These are phyloP conservation scores for Moesziomyces parantarcticus DNA, from an alignment of 1,284 basidiomycete genomes.

Conservation along the genomic window DNA sequence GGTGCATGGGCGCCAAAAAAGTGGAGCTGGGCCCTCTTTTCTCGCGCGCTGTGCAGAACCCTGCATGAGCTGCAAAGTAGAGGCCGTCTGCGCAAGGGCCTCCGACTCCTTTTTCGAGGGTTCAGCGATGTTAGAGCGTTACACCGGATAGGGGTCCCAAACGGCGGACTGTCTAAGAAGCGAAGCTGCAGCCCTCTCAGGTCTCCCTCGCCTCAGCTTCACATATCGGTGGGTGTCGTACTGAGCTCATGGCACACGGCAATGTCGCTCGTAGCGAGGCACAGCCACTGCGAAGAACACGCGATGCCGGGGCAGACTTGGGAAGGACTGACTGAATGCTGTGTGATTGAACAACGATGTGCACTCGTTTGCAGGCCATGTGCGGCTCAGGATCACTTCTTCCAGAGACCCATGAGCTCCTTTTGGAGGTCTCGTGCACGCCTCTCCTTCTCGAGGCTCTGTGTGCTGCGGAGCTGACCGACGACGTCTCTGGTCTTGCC, in stretches of 20 bases:
- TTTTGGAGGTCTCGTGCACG: slow-evolving; percentile 87
- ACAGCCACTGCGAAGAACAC: too few relatives aligned
- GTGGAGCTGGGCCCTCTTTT: neutral
- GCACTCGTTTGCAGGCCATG: neutral
- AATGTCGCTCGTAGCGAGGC: too few relatives aligned
- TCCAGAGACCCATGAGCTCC: slow-evolving; percentile 81
- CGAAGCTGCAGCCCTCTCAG: too few relatives aligned
- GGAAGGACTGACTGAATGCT: neutral
- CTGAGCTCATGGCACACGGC: too few relatives aligned
- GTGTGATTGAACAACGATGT: slow-evolving; percentile 2
- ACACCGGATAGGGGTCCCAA: neutral
- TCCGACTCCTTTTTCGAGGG: neutral
- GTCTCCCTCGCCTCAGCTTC: too few relatives aligned
- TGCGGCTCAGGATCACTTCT: slow-evolving; percentile 35
- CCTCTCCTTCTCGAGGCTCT: slow-evolving; percentile 84
- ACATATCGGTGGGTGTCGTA: too few relatives aligned
- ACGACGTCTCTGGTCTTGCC: slow-evolving; percentile 97
- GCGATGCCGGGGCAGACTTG: too few relatives aligned
- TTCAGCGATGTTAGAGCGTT: neutral
- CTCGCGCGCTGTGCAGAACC: slow-evolving; percentile 2
- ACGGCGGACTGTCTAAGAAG: neutral
- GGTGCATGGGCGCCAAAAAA: neutral
- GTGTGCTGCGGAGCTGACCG: slow-evolving; percentile 85
- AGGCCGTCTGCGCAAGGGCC: neutral
- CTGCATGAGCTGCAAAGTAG: slow-evolving; percentile 3